These are phyloP conservation scores for Stereum hirsutum DNA, from an alignment of 1,284 basidiomycete genomes.

Conservation along the genomic window DNA sequence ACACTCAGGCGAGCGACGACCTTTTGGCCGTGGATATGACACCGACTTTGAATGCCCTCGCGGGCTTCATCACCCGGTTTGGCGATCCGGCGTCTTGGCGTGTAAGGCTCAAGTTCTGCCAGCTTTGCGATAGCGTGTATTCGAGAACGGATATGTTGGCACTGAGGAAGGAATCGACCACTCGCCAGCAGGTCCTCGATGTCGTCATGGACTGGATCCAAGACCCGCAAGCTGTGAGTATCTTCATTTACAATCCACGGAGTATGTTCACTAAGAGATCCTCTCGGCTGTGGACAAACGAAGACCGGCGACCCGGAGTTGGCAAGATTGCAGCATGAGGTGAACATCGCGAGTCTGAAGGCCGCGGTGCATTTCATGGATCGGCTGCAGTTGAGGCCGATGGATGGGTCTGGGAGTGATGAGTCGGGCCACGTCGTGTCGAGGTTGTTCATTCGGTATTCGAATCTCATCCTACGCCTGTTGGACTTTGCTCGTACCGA, in stretches of 20 bases:
- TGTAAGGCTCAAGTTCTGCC: conserved; percentile 71
- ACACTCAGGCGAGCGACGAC: conserved; percentile 54
- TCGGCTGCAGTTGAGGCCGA: conserved; percentile 56
- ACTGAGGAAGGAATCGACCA: conserved; percentile 55
- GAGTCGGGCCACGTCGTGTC: conserved; percentile 63
- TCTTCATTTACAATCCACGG: neutral
- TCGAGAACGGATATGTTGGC: conserved; percentile 51
- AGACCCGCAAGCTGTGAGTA: conserved; percentile 35
- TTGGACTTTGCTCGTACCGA: conserved; percentile 41
- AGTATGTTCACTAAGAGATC: neutral
- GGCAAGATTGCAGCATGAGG: conserved; percentile 41
- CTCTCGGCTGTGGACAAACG: neutral
- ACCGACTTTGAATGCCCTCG: conserved; percentile 53
- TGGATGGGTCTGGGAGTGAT: conserved; percentile 53
- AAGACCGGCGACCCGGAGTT: conserved; percentile 20
- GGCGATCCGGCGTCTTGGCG: conserved; percentile 45
- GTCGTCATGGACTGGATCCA: conserved; percentile 72
- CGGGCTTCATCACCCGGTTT: conserved; percentile 59
- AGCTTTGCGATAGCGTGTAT: conserved; percentile 62
- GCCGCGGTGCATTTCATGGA: conserved; percentile 74
- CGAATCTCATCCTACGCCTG: conserved; percentile 53
- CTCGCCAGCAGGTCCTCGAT: conserved; percentile 68
- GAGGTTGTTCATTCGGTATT: conserved; percentile 73
- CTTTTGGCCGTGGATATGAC: conserved; percentile 64
- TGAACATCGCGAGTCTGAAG: conserved; percentile 65